Evolutionary conservation across 768 basidiomycete species (phyloP).

Genomic region (Pisolithus tinctorius): DNA sequence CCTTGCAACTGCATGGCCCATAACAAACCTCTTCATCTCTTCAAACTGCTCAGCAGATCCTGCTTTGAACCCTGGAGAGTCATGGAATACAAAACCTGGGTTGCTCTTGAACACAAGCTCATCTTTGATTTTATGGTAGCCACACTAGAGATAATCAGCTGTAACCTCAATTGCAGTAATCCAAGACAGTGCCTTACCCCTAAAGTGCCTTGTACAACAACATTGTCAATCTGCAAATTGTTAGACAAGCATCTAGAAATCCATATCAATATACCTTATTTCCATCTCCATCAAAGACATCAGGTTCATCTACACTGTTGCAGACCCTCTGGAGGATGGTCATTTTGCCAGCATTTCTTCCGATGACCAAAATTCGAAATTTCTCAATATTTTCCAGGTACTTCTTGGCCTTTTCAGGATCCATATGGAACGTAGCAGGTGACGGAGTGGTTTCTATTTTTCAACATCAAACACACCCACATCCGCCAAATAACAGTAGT

Average conservation of each 20-base stretch:
- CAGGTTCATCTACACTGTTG: slow-evolving; percentile 27
- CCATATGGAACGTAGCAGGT: not conserved
- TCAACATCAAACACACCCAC: no score
- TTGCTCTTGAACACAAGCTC: slow-evolving; percentile 27
- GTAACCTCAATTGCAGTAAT: not conserved
- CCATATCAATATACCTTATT: slow-evolving; percentile 8
- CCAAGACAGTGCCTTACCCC: not conserved
- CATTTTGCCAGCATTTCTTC: slow-evolving; percentile 36
- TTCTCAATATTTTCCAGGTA: not conserved
- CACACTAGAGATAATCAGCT: slow-evolving; percentile 6
- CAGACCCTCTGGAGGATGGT: slow-evolving; percentile 35
- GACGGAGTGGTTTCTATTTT: no score
- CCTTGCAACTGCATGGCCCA: slow-evolving; percentile 10
- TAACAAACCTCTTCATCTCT: slow-evolving; percentile 27
- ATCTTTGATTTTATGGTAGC: slow-evolving; percentile 27
- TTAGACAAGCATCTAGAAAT: not conserved
- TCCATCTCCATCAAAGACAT: slow-evolving; percentile 16
- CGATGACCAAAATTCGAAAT: slow-evolving; percentile 36
- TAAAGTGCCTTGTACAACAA: not conserved
- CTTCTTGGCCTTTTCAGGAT: not conserved
- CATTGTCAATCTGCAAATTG: not conserved
- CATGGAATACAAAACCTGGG: slow-evolving; percentile 33
- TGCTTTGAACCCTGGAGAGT: slow-evolving; percentile 35
- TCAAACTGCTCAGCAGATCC: slow-evolving; percentile 25
- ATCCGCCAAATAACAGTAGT: no score